These are phyloP conservation scores for Alternaria sp. DNA, from an alignment of 2,329 filamentous ascomycete species.

Conservation along the genomic window DNA sequence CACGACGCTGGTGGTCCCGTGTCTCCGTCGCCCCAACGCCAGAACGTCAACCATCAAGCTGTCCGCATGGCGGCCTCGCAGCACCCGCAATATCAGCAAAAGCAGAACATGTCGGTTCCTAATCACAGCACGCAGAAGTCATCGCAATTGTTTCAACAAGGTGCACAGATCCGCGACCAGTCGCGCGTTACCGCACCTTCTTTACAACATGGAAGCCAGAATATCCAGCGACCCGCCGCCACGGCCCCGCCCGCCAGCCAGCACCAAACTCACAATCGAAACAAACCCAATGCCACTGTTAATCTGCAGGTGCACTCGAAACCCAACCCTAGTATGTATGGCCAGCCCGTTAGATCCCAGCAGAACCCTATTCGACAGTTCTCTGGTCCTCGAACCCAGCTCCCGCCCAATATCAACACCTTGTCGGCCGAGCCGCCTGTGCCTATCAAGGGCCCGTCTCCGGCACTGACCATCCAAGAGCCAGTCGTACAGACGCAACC, in stretches of 20 bases:
- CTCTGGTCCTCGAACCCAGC: constrained; percentile 5
- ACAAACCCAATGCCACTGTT: constrained; percentile 3
- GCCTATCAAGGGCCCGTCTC: constrained; percentile 9
- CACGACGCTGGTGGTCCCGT: constrained; percentile 2
- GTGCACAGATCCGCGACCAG: constrained; percentile 32
- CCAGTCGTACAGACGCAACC: constrained; percentile 18
- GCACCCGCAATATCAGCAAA: constrained; percentile 15
- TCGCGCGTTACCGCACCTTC: constrained; percentile 22
- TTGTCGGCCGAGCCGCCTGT: constrained; percentile 11
- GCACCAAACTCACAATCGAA: constrained; percentile 22
- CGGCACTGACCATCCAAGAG: constrained; percentile 12
- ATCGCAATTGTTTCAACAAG: constrained; percentile 24
- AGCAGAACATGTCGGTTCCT: constrained; percentile 1
- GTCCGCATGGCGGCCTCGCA: constrained; percentile 14
- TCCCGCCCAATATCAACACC: constrained; percentile 1
- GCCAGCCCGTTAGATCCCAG: neutral
- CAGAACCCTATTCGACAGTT: constrained; percentile 11
- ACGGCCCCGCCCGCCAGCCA: constrained; percentile 18
- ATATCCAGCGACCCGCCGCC: constrained; percentile 6
- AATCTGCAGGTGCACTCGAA: constrained; percentile 3
- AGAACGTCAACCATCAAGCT: constrained; percentile 15
- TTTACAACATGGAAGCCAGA: constrained; percentile 9
- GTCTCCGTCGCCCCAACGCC: constrained; percentile 24
- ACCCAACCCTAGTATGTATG: neutral
- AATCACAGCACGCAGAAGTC: constrained; percentile 5